Conservation (phyloP, 495 filamentous ascomycete genomes). For the Talaromyces borbonicus region DNA sequence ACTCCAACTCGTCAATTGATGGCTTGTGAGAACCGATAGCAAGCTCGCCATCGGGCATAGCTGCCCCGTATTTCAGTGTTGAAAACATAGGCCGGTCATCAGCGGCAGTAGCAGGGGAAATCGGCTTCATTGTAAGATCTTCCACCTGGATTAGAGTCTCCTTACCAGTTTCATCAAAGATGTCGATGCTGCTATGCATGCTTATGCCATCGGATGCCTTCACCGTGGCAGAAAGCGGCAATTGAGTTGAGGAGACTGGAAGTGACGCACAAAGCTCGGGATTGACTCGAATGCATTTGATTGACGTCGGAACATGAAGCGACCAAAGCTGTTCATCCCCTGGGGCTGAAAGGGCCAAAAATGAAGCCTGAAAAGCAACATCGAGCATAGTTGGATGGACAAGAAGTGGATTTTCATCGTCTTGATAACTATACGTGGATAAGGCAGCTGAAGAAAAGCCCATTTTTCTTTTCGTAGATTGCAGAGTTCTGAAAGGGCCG, state of each 20-base stretch:
- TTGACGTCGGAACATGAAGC: constrained; percentile 19
- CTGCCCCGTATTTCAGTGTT: neutral
- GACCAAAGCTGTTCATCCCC: constrained; percentile 21
- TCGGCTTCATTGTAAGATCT: neutral
- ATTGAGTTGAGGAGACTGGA: neutral
- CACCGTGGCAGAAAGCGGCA: neutral
- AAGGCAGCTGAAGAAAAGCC: constrained; percentile 12
- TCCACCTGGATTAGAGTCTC: neutral
- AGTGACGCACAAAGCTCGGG: constrained; percentile 27
- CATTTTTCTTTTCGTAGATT: constrained; percentile 16
- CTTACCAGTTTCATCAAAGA: neutral
- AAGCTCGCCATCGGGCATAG: neutral
- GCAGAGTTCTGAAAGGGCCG: constrained; percentile 18
- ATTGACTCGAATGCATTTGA: constrained; percentile 38
- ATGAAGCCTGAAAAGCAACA: constrained; percentile 29
- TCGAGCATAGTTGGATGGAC: constrained; percentile 36
- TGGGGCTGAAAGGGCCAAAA: constrained; percentile 29
- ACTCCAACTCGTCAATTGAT: constrained; percentile 7
- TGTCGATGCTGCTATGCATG: neutral
- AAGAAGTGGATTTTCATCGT: neutral
- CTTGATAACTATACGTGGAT: constrained; percentile 2
- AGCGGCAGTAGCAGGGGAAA: neutral
- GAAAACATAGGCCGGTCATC: constrained; percentile 1
- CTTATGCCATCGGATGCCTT: neutral
- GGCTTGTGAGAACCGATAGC: neutral